These are phyloP conservation scores for Scheffersomyces parashehatae DNA, from an alignment of 1,139 yeast genomes.

Conservation along the genomic window DNA sequence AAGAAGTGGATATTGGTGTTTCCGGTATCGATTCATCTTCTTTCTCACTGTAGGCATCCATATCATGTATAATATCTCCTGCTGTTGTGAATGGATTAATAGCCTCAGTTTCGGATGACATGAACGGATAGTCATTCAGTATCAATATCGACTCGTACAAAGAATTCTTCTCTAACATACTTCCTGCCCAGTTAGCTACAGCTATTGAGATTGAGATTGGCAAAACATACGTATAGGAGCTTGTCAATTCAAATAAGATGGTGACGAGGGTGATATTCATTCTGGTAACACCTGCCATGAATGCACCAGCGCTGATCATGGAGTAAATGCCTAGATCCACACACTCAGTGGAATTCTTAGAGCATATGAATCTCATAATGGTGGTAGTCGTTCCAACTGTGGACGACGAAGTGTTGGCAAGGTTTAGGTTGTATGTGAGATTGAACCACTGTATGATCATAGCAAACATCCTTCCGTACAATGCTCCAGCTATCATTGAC, in stretches of 20 bases:
- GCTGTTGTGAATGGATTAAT: conserved; percentile 34
- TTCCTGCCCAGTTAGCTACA: conserved; percentile 61
- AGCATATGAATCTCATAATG: conserved; percentile 17
- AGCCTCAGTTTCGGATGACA: conserved; percentile 43
- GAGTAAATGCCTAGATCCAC: conserved; percentile 64
- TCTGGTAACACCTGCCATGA: conserved; percentile 68
- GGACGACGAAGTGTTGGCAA: conserved; percentile 9
- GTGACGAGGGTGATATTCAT: conserved; percentile 66
- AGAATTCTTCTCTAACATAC: conserved; percentile 52
- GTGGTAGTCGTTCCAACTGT: conserved; percentile 11
- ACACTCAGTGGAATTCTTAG: conserved; percentile 24
- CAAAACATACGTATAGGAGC: conserved; percentile 59
- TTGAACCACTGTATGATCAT: conserved; percentile 46
- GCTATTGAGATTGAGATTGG: conserved; percentile 61
- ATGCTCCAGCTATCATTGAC: conserved; percentile 67
- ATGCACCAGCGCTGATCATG: conserved; percentile 68
- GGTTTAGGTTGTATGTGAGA: conserved; percentile 19
- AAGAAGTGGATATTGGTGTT: not conserved
- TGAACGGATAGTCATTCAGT: conserved; percentile 56
- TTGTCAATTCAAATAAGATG: conserved; percentile 60
- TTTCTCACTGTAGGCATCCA: conserved; percentile 10
- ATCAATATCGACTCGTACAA: conserved; percentile 53
- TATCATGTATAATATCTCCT: conserved; percentile 40
- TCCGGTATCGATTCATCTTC: conserved; percentile 1
- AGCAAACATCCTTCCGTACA: conserved; percentile 59